Evolutionary conservation across 1,139 yeast species (phyloP).

Genomic region (Saccharomyces pastorianus): DNA sequence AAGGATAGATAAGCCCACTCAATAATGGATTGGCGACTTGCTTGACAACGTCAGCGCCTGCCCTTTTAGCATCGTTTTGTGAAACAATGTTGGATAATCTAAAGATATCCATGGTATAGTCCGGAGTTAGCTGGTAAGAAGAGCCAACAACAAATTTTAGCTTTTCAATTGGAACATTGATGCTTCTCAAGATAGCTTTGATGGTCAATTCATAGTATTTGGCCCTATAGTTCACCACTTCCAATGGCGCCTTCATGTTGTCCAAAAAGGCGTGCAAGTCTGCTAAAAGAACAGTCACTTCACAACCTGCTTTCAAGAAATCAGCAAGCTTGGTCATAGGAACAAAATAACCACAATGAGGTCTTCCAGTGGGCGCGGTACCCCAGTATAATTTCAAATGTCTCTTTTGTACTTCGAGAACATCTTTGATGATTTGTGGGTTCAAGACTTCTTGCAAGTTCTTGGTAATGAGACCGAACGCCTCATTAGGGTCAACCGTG

Average conservation of each 20-base stretch:
- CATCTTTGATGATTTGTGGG: slow-evolving; percentile 77
- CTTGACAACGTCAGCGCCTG: slow-evolving; percentile 99
- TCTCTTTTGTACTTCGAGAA: slow-evolving; percentile 71
- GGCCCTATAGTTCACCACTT: slow-evolving; percentile 82
- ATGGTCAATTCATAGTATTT: slow-evolving; percentile 77
- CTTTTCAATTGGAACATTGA: slow-evolving; percentile 86
- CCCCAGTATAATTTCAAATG: slow-evolving; percentile 94
- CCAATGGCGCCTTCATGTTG: slow-evolving; percentile 96
- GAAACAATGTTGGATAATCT: slow-evolving; percentile 73
- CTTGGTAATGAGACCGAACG: slow-evolving; percentile 71
- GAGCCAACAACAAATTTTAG: slow-evolving; percentile 81
- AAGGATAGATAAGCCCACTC: slow-evolving; percentile 90
- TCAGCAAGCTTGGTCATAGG: slow-evolving; percentile 96
- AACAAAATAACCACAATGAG: slow-evolving; percentile 97
- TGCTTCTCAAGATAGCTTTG: slow-evolving; percentile 74
- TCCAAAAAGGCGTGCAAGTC: slow-evolving; percentile 96
- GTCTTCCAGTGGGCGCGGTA: slow-evolving; percentile 91
- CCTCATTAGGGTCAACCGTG: slow-evolving; percentile 46
- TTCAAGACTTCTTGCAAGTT: slow-evolving; percentile 88
- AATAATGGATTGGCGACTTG: slow-evolving; percentile 91
- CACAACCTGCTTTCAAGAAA: slow-evolving; percentile 91
- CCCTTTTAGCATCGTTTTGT: slow-evolving; percentile 95
- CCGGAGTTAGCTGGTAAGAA: slow-evolving; percentile 68
- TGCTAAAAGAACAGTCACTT: slow-evolving; percentile 87
- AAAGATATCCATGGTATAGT: slow-evolving; percentile 85